Evolutionary conservation across 345 rosid genomes (phyloP).

Genomic region (Alliaria petiolata): DNA sequence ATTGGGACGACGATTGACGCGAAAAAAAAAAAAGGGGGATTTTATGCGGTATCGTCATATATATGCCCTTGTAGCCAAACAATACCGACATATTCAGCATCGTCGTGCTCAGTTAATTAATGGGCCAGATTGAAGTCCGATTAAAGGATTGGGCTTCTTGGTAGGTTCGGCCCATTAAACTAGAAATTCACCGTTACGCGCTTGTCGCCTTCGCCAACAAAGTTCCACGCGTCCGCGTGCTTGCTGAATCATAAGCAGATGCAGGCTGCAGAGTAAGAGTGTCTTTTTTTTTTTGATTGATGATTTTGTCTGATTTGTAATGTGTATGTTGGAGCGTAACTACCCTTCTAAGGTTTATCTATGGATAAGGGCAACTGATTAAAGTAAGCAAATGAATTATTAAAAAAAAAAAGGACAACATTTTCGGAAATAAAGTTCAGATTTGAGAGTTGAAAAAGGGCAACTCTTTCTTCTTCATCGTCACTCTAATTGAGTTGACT

Average conservation of each 20-base stretch:
- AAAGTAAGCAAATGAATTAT: slow-evolving; percentile 15
- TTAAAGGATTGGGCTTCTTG: background rate
- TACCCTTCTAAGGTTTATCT: slow-evolving; percentile 10
- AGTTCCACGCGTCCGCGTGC: slow-evolving; percentile 27
- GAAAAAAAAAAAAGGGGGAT: background rate
- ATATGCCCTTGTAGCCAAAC: slow-evolving; percentile 30
- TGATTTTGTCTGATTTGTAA: slow-evolving; percentile 15
- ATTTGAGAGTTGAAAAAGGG: slow-evolving; percentile 4
- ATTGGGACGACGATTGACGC: background rate
- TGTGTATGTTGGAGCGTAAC: background rate
- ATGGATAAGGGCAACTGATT: slow-evolving; percentile 20
- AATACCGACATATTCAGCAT: slow-evolving; percentile 6
- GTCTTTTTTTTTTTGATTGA: background rate
- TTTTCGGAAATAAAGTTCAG: slow-evolving; percentile 1
- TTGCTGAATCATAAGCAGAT: slow-evolving; percentile 7
- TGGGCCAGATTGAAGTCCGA: background rate
- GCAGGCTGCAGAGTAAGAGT: slow-evolving; percentile 7
- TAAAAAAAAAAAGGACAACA: slow-evolving; percentile 25
- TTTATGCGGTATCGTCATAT: background rate
- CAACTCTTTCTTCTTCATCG: slow-evolving; percentile 20
- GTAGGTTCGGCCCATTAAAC: background rate
- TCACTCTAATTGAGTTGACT: slow-evolving; percentile 17
- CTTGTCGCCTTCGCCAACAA: background rate
- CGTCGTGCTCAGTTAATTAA: background rate
- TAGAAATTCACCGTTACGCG: background rate